phyloP scores from a whole-genome alignment of 2,329 filamentous ascomycete genomes.

The Ophiocordyceps sinensis region DNA sequence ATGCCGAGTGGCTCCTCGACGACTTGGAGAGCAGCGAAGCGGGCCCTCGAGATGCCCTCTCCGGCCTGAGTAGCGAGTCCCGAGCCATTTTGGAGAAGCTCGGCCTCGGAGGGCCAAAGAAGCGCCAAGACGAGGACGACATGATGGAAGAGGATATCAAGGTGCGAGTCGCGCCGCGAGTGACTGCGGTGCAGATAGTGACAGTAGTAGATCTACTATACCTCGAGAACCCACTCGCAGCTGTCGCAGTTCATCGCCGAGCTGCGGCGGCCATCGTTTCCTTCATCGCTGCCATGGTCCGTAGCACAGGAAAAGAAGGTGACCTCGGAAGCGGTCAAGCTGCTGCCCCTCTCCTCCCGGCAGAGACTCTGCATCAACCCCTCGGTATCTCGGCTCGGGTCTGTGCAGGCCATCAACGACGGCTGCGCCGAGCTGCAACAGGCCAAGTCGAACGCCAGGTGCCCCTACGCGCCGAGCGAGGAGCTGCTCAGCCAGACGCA shows the following conservation, averaged over 20 bases:
- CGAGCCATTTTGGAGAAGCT: conserved; percentile 57
- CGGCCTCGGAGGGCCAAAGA: conserved; percentile 26
- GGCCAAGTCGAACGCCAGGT: conserved; percentile 42
- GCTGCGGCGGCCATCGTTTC: conserved; percentile 62
- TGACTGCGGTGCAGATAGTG: conserved; percentile 18
- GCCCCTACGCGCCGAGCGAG: conserved; percentile 63
- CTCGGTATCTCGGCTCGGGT: conserved; percentile 55
- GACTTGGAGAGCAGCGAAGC: conserved; percentile 42
- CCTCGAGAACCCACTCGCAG: conserved; percentile 86
- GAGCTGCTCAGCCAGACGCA: conserved; percentile 58
- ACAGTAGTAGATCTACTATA: conserved; percentile 59
- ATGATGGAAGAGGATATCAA: conserved; percentile 54
- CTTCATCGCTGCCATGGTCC: conserved; percentile 47
- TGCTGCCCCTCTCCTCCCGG: conserved; percentile 70
- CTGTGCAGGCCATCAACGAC: conserved; percentile 78
- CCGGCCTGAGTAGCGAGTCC: conserved; percentile 59
- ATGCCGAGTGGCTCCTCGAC: conserved; percentile 60
- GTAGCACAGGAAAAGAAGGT: conserved; percentile 13
- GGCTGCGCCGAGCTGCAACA: conserved; percentile 83
- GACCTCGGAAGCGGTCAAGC: conserved; percentile 43
- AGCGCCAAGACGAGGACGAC: conserved; percentile 23
- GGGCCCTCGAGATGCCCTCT: conserved; percentile 23
- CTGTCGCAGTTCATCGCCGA: conserved; percentile 78
- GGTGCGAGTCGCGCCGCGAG: conserved; percentile 21
- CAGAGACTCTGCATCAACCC: conserved; percentile 87